A percentile compares a stretch with the other conserved stretches of the same genome.
These are phyloP conservation scores for Boletus rufocinnamomeus DNA, from an alignment of 768 basidiomycete species.

Conservation along the genomic window DNA sequence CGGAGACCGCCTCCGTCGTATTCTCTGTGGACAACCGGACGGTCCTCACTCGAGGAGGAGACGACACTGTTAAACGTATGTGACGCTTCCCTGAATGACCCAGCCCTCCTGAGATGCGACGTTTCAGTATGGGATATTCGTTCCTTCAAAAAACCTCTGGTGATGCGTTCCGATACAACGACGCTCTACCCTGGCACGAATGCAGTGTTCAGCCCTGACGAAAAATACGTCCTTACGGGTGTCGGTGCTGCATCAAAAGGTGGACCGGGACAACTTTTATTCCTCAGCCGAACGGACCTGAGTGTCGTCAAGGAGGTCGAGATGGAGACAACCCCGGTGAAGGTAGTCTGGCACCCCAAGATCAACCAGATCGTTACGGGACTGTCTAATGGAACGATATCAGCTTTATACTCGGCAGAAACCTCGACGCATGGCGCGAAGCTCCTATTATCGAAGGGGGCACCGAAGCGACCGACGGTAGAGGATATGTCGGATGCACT, in stretches of 20 bases:
- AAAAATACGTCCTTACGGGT: conserved; percentile 86
- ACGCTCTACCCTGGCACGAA: conserved; percentile 93
- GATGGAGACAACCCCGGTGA: conserved; percentile 81
- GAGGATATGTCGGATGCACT: conserved; percentile 90
- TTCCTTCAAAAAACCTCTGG: conserved; percentile 86
- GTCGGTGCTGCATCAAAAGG: conserved; percentile 67
- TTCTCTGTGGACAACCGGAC: conserved; percentile 90
- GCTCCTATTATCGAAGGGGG: conserved; percentile 83
- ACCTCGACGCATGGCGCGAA: conserved; percentile 93
- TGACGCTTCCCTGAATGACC: conserved; percentile 23
- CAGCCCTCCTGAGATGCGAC: conserved; percentile 1
- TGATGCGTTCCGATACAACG: conserved; percentile 58
- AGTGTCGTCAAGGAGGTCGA: conserved; percentile 67
- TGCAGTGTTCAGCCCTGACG: conserved; percentile 93
- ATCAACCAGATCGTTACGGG: conserved; percentile 96
- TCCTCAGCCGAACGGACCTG: conserved; percentile 70
- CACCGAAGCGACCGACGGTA: conserved; percentile 74
- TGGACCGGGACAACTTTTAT: conserved; percentile 68
- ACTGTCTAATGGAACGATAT: conserved; percentile 83
- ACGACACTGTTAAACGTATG: conserved; percentile 94
- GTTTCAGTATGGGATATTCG: conserved; percentile 90
- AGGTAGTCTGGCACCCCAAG: conserved; percentile 92
- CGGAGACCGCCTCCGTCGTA: conserved; percentile 82
- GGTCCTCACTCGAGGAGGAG: conserved; percentile 86
- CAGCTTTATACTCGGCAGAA: conserved; percentile 89